These are phyloP conservation scores for Solanum lignicaule DNA, from an alignment of 257 asterid species.

Conservation along the genomic window DNA sequence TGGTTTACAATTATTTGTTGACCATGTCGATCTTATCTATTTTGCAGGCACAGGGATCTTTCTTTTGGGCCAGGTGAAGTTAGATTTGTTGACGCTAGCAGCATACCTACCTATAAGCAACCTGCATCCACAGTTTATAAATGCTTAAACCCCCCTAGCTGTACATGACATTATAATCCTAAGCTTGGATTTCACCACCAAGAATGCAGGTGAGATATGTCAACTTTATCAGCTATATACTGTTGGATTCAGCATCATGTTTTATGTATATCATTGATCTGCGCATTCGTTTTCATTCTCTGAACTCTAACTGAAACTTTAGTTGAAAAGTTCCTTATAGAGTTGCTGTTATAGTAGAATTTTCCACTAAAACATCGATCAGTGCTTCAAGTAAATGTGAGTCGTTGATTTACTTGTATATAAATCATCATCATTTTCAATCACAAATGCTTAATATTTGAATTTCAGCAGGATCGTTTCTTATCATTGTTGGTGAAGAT, in stretches of 20 bases:
- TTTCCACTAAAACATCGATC: neutral
- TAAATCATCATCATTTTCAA: neutral
- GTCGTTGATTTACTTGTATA: neutral
- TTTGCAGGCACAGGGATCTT: constrained; percentile 71
- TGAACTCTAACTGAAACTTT: neutral
- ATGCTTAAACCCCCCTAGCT: constrained; percentile 82
- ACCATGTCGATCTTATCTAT: neutral
- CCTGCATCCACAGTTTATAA: constrained; percentile 76
- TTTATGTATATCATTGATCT: neutral
- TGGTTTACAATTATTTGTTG: neutral
- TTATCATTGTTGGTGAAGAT: neutral
- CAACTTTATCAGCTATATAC: neutral
- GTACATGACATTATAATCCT: constrained; percentile 28
- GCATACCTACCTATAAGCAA: constrained; percentile 63
- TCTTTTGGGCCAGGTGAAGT: constrained; percentile 78
- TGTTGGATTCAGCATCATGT: neutral
- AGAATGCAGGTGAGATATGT: neutral
- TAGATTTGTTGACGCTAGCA: constrained; percentile 56
- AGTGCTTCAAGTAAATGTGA: neutral
- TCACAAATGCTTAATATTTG: neutral
- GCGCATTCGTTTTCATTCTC: neutral
- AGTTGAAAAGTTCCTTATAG: too few relatives aligned
- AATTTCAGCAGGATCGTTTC: neutral
- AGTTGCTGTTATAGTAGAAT: neutral
- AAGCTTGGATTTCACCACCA: neutral